These are phyloP conservation scores for Fusarium ramigenum DNA, from an alignment of 2,329 filamentous ascomycete species.

Conservation along the genomic window DNA sequence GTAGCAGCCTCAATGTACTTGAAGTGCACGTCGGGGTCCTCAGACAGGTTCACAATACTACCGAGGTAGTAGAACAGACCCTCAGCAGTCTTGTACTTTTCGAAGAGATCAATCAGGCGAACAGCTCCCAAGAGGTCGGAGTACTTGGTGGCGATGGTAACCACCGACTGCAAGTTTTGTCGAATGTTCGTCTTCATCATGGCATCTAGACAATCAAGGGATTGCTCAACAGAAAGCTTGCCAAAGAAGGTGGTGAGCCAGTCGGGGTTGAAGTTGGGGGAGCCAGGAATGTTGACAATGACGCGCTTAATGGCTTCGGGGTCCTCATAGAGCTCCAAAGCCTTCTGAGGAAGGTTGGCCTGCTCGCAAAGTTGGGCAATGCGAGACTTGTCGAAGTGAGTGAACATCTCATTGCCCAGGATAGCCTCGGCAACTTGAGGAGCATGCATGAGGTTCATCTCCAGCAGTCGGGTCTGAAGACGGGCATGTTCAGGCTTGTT, in stretches of 20 bases:
- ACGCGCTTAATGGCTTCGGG: constrained; percentile 90
- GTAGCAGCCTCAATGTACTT: constrained; percentile 99
- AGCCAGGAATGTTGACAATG: constrained; percentile 81
- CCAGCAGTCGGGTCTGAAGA: constrained; percentile 91
- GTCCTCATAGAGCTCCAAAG: constrained; percentile 94
- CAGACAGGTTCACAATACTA: constrained; percentile 95
- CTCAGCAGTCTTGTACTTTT: constrained; percentile 97
- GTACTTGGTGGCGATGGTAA: constrained; percentile 97
- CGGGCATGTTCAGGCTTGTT: constrained; percentile 94
- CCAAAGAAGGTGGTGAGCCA: constrained; percentile 95
- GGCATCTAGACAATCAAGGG: constrained; percentile 90
- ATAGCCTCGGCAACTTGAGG: constrained; percentile 98
- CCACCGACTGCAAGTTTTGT: constrained; percentile 93
- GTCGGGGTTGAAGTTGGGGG: constrained; percentile 87
- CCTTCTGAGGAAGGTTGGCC: constrained; percentile 85
- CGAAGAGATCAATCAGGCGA: constrained; percentile 89
- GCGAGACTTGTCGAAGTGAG: constrained; percentile 90
- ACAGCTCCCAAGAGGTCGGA: constrained; percentile 92
- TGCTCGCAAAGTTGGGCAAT: constrained; percentile 94
- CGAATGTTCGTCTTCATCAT: constrained; percentile 98
- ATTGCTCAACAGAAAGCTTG: constrained; percentile 93
- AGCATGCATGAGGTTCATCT: constrained; percentile 98
- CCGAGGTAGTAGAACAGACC: constrained; percentile 98
- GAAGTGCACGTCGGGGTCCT: constrained; percentile 96
- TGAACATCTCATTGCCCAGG: constrained; percentile 98